Conservation (phyloP, 2,329 filamentous ascomycete genomes). For the Coniochaeta sp. region DNA sequence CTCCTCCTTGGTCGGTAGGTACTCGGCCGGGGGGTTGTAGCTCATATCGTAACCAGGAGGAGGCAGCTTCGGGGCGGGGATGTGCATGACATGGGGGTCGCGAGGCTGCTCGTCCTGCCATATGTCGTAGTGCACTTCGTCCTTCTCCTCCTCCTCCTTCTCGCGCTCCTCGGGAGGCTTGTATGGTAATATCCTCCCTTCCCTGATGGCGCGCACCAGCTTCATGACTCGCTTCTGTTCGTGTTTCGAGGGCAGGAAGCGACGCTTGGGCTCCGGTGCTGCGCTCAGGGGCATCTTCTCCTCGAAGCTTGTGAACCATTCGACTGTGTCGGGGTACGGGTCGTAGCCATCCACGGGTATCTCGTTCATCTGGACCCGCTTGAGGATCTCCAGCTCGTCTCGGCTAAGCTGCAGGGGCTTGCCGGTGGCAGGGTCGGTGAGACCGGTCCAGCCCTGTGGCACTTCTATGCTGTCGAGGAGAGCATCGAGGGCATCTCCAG, state of each 20-base stretch:
- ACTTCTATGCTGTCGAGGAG: conserved; percentile 94
- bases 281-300: conserved; percentile 94
- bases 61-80: conserved; percentile 86
- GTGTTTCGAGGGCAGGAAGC: conserved; percentile 94
- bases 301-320: conserved; percentile 85
- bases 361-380: conserved; percentile 83
- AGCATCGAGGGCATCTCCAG: conserved; percentile 86
- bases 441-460: conserved; percentile 92
- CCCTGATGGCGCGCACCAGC: conserved; percentile 88
- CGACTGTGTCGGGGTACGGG: conserved; percentile 85
- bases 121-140: conserved; percentile 73
- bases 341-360: conserved; percentile 83
- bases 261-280: conserved; percentile 89
- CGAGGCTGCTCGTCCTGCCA: conserved; percentile 89
- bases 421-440: conserved; percentile 89
- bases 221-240: conserved; percentile 96
- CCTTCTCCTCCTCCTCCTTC: conserved; percentile 64
- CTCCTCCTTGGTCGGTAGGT: conserved; percentile 80
- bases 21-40: conserved; percentile 93
- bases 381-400: conserved; percentile 83
- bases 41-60: conserved; percentile 93
- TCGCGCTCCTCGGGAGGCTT: conserved; percentile 62
- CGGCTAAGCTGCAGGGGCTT: conserved; percentile 82
- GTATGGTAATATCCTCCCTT: conserved; percentile 89
- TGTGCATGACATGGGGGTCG: conserved; percentile 84